Percentiles rank a stretch among this genome's conserved stretches.
These are phyloP conservation scores for Collybia nuda DNA, from an alignment of 768 basidiomycete species.

Conservation along the genomic window DNA sequence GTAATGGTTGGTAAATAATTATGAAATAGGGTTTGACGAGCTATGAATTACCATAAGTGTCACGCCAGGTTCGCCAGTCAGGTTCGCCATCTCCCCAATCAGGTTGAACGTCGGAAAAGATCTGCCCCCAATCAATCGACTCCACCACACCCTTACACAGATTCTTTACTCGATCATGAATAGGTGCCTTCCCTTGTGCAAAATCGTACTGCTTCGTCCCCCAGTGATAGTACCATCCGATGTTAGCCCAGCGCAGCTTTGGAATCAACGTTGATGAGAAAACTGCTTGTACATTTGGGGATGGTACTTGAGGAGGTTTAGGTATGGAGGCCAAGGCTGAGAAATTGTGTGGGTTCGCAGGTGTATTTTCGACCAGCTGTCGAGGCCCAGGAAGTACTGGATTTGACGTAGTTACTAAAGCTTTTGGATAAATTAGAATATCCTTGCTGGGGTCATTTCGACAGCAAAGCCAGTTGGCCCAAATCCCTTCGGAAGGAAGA, in stretches of 20 bases:
- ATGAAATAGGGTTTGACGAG: not conserved
- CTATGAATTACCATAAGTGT: constrained; percentile 65
- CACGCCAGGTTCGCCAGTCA: constrained; percentile 74
- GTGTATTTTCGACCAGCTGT: constrained; percentile 68
- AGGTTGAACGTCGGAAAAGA: constrained; percentile 44
- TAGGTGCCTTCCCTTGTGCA: constrained; percentile 59
- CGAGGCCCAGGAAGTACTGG: constrained; percentile 51
- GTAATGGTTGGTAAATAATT: constrained; percentile 3
- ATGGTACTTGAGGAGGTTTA: constrained; percentile 66
- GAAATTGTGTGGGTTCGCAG: constrained; percentile 61
- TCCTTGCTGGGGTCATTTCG: constrained; percentile 28
- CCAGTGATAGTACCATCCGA: constrained; percentile 98
- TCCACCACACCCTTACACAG: constrained; percentile 66
- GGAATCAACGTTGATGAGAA: constrained; percentile 57
- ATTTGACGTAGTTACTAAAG: constrained; percentile 22
- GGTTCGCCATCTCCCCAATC: constrained; percentile 55
- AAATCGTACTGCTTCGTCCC: constrained; percentile 95
- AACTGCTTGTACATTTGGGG: constrained; percentile 51
- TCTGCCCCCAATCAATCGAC: constrained; percentile 65
- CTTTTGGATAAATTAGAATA: constrained; percentile 44
- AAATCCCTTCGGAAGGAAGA: constrained; percentile 75
- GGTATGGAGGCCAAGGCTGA: constrained; percentile 49
- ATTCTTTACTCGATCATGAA: constrained; percentile 53
- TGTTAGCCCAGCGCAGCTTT: constrained; percentile 93
- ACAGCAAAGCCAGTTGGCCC: constrained; percentile 57